These are phyloP conservation scores for Leishmania martiniquensis DNA, from an alignment of 208 protist genomes.

Conservation along the genomic window DNA sequence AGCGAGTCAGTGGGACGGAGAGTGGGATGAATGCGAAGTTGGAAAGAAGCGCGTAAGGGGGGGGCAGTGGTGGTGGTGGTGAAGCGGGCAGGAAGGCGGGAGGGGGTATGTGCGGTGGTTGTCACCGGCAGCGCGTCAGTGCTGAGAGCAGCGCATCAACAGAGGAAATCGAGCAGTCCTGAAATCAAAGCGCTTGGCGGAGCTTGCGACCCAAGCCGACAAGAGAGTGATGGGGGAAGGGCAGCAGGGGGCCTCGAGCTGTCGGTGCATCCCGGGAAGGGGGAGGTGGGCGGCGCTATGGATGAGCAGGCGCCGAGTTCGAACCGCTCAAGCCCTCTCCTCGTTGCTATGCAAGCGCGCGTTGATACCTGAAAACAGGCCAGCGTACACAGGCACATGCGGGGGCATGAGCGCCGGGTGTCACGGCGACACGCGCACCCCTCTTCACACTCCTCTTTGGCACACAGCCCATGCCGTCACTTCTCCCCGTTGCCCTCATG, in stretches of 20 bases:
- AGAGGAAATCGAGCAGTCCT: not conserved
- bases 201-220: not conserved
- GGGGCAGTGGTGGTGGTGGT: too few relatives aligned
- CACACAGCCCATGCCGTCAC: not conserved
- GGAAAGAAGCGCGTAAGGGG: too few relatives aligned
- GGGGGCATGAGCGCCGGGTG: not conserved
- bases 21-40: not conserved
- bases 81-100: not conserved
- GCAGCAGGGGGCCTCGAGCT: not conserved
- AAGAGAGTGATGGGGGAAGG: not conserved
- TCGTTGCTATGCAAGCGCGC: not conserved
- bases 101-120: not conserved
- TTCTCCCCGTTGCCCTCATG: conserved; percentile 14
- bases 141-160: not conserved
- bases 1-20: not conserved
- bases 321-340: not conserved
- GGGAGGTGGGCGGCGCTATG: not conserved
- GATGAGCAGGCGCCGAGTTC: not conserved
- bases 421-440: not conserved
- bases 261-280: not conserved
- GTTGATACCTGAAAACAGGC: not conserved
- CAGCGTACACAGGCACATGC: conserved; percentile 2
- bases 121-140: not conserved
- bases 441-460: not conserved
- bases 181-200: not conserved